Conservation (phyloP, 345 rosid species). For the Lepidium africanum region DNA sequence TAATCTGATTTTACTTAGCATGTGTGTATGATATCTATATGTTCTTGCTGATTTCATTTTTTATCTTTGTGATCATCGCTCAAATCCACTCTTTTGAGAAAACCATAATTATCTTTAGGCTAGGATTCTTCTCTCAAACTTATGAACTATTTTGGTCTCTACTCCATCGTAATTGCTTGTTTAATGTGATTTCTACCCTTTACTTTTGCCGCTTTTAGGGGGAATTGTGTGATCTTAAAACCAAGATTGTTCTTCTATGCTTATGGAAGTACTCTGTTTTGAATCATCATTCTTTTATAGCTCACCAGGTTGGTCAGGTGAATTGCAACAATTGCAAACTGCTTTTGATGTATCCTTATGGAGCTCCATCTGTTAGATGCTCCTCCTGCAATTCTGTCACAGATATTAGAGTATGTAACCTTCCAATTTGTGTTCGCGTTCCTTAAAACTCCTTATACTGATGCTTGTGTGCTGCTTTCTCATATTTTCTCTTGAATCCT, state of each 20-base stretch:
- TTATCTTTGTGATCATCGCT: too few relatives aligned
- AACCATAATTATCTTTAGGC: background rate
- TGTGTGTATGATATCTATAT: too few relatives aligned
- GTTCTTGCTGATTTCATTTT: too few relatives aligned
- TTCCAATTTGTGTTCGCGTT: background rate
- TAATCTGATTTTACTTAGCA: background rate
- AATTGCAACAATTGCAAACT: constrained; percentile 48
- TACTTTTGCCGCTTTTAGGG: background rate
- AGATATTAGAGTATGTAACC: constrained; percentile 56
- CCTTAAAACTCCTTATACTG: background rate
- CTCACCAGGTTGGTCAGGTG: constrained; percentile 72
- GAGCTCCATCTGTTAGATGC: constrained; percentile 77
- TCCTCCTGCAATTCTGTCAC: constrained; percentile 67
- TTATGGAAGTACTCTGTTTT: background rate
- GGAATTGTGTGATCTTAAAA: background rate
- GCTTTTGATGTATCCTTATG: constrained; percentile 77
- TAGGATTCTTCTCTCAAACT: background rate
- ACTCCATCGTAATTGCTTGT: background rate
- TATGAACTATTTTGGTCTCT: background rate
- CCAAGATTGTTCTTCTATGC: background rate
- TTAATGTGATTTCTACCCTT: background rate
- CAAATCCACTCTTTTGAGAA: too few relatives aligned
- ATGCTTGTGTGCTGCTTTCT: background rate
- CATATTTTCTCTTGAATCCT: background rate
- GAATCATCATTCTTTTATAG: constrained; percentile 28